phyloP scores from a whole-genome alignment of 345 rosid species.

The Euphorbia peplus region DNA sequence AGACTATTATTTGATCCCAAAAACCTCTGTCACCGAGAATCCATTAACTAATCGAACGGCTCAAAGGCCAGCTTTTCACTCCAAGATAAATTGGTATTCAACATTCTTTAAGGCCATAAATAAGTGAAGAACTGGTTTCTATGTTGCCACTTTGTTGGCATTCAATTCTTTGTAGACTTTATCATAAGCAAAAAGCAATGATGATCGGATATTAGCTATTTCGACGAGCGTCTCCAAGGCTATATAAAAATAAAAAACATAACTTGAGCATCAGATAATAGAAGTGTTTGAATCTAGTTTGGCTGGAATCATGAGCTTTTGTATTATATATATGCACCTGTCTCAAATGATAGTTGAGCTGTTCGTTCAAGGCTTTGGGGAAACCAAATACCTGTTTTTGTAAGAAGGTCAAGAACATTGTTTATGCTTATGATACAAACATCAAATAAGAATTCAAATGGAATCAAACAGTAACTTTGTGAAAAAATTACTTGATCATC shows the following conservation, averaged over 20 bases:
- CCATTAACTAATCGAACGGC: too few species aligned
- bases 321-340: conserved; percentile 48
- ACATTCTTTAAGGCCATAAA: too few species aligned
- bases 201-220: conserved; percentile 66
- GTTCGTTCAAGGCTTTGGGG: conserved; percentile 87
- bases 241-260: conserved; percentile 31
- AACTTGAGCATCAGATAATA: not conserved
- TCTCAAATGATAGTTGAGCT: conserved; percentile 81
- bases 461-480: not conserved
- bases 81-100: too few species aligned
- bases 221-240: conserved; percentile 79
- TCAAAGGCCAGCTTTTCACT: too few species aligned
- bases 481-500: conserved; percentile 45
- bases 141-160: conserved; percentile 30
- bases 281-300: not conserved
- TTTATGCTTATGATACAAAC: too few species aligned
- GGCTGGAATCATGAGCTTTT: conserved; percentile 3
- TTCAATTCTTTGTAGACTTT: conserved; percentile 34
- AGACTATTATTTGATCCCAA: too few species aligned
- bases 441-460: not conserved
- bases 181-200: conserved; percentile 50
- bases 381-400: conserved; percentile 54
- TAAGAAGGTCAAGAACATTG: not conserved
- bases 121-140: not conserved
- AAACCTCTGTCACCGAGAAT: too few species aligned